Percentiles rank a stretch among this genome's conserved stretches.
Conservation (phyloP, 345 rosid genomes). For the Rhodamnia rubescens region DNA sequence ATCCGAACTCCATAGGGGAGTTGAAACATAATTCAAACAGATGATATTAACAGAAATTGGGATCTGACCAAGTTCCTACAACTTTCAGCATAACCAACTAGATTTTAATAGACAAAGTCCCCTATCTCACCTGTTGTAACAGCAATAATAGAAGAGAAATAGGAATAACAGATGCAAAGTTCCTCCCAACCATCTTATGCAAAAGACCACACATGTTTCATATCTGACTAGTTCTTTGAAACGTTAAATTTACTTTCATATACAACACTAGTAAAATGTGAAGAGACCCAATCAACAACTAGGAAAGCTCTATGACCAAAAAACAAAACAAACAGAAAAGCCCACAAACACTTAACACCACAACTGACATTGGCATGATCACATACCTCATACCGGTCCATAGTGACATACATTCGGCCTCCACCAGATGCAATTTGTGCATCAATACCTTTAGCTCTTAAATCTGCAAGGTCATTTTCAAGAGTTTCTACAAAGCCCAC, state of each 20-base stretch:
- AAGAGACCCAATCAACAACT: background rate
- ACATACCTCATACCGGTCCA: conserved; percentile 92
- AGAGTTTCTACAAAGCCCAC: conserved; percentile 77
- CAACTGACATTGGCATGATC: background rate
- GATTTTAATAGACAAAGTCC: background rate
- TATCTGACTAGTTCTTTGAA: background rate
- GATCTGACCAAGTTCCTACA: background rate
- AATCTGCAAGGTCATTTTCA: conserved; percentile 48
- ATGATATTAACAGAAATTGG: background rate
- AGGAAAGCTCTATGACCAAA: background rate
- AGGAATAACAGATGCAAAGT: background rate
- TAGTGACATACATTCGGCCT: conserved; percentile 93
- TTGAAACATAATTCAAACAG: background rate
- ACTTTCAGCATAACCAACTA: background rate
- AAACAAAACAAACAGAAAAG: background rate
- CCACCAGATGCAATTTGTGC: conserved; percentile 97
- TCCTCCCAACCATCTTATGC: background rate
- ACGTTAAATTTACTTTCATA: background rate
- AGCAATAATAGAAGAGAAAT: background rate
- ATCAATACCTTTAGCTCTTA: conserved; percentile 72
- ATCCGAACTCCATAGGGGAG: background rate
- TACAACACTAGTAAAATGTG: background rate
- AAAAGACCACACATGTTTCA: background rate
- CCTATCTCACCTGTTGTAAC: background rate
- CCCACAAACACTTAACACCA: background rate